Evolutionary conservation across 2,329 filamentous ascomycete genomes (phyloP).

Genomic region (Alternaria longipes): DNA sequence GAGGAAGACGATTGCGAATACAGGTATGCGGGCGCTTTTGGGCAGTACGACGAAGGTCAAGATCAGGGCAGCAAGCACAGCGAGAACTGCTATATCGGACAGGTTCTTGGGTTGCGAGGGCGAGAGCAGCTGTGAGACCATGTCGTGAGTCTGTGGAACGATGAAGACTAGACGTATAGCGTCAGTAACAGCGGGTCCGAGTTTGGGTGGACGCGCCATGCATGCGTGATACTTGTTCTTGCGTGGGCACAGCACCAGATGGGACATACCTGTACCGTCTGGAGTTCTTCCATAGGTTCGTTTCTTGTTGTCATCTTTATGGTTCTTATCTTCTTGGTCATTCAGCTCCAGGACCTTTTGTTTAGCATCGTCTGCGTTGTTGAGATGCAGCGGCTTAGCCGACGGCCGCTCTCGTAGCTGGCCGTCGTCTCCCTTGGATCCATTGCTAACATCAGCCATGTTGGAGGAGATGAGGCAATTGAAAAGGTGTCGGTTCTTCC

Average conservation of each 20-base stretch:
- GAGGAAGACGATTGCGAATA: conserved; percentile 84
- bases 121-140: conserved; percentile 97
- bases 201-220: not conserved
- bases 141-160: conserved; percentile 95
- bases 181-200: conserved; percentile 27
- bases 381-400: conserved; percentile 40
- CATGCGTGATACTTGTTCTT: conserved; percentile 2
- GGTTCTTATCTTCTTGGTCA: conserved; percentile 57
- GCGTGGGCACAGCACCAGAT: not conserved
- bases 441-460: conserved; percentile 39
- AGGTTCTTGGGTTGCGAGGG: conserved; percentile 95
- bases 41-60: conserved; percentile 78
- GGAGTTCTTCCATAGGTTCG: conserved; percentile 93
- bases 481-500: conserved; percentile 27
- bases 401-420: conserved; percentile 42
- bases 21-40: conserved; percentile 71
- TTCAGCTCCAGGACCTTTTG: conserved; percentile 61
- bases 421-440: conserved; percentile 38
- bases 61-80: conserved; percentile 79
- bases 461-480: conserved; percentile 21
- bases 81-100: conserved; percentile 82
- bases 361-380: conserved; percentile 52
- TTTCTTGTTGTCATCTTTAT: conserved; percentile 64
- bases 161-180: conserved; percentile 75
- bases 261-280: conserved; percentile 80